Evolutionary conservation across 768 basidiomycete genomes (phyloP).

Genomic region (Tricholoma bakamatsutake): DNA sequence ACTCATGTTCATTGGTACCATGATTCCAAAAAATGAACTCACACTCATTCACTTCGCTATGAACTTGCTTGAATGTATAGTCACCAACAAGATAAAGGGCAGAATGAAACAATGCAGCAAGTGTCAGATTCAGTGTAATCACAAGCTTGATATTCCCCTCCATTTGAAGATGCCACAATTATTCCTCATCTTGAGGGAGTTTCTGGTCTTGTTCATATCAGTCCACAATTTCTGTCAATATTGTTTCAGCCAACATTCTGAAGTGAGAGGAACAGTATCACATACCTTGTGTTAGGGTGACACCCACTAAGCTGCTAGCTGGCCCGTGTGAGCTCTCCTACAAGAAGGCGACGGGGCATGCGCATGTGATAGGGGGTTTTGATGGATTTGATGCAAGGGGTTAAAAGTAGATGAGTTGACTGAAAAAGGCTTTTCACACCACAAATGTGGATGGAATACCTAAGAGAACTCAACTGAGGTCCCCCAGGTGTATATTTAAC

Average conservation of each 20-base stretch:
- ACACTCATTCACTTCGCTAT: constrained; percentile 18
- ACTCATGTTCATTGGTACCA: constrained; percentile 8
- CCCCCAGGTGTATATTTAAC: too few relatives aligned
- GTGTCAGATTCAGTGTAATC: constrained; percentile 3
- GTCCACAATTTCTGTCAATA: not conserved
- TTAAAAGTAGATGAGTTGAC: too few relatives aligned
- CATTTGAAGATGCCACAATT: not conserved
- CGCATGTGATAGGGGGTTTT: too few relatives aligned
- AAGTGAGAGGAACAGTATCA: not conserved
- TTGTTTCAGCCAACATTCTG: too few relatives aligned
- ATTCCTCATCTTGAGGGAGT: not conserved
- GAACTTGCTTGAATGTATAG: constrained; percentile 18
- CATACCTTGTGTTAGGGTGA: too few relatives aligned
- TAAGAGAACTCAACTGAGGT: too few relatives aligned
- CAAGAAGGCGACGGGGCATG: too few relatives aligned
- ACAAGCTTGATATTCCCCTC: constrained; percentile 3
- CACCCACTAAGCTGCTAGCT: too few relatives aligned
- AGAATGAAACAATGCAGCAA: constrained; percentile 9
- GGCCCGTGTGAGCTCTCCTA: too few relatives aligned
- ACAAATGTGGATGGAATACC: too few relatives aligned
- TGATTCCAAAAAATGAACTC: constrained; percentile 12
- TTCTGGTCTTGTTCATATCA: constrained; percentile 2
- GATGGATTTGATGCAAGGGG: too few relatives aligned
- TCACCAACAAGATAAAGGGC: constrained; percentile 11
- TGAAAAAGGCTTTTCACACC: too few relatives aligned